Evolutionary conservation across 495 filamentous ascomycete species (phyloP).

Genomic region (Penicillium psychrofluorescens): DNA sequence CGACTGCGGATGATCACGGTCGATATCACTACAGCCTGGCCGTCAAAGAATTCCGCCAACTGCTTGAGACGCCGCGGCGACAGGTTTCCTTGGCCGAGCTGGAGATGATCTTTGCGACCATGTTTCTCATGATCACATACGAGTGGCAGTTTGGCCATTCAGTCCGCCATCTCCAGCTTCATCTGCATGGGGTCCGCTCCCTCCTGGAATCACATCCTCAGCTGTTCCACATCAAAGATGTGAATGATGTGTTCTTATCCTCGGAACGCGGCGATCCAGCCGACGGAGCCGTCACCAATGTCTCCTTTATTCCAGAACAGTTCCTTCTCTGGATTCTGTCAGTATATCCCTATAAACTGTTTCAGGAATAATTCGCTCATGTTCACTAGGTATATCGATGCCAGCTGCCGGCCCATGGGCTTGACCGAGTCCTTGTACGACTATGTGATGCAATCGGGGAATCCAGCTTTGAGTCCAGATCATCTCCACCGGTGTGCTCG

Average conservation of each 20-base stretch:
- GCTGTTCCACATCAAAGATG: slow-evolving; percentile 28
- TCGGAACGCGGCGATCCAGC: slow-evolving; percentile 7
- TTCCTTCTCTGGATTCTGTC: slow-evolving; percentile 36
- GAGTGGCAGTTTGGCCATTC: slow-evolving; percentile 39
- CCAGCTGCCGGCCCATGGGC: slow-evolving; percentile 26
- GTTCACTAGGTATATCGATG: slow-evolving; percentile 28
- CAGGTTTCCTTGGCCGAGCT: slow-evolving; percentile 22
- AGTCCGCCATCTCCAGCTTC: slow-evolving; percentile 33
- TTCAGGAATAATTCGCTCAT: too few relatives aligned
- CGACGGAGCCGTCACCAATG: slow-evolving; percentile 8
- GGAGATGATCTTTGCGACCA: slow-evolving; percentile 33
- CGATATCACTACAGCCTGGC: slow-evolving; percentile 36
- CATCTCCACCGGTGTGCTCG: slow-evolving; percentile 32
- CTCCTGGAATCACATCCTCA: slow-evolving; percentile 32
- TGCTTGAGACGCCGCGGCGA: slow-evolving; percentile 25
- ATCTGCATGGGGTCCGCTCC: slow-evolving; percentile 34
- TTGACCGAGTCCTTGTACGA: slow-evolving; percentile 32
- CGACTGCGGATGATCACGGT: slow-evolving; percentile 29
- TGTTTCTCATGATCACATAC: slow-evolving; percentile 36
- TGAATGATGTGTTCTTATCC: slow-evolving; percentile 25
- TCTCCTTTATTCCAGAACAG: slow-evolving; percentile 36
- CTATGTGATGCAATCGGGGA: slow-evolving; percentile 27
- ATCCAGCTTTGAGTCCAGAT: slow-evolving; percentile 31
- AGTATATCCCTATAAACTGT: neutral
- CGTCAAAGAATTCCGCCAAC: slow-evolving; percentile 36